Evolutionary conservation across 2,329 filamentous ascomycete genomes (phyloP).

Genomic region (Capronia epimyces): DNA sequence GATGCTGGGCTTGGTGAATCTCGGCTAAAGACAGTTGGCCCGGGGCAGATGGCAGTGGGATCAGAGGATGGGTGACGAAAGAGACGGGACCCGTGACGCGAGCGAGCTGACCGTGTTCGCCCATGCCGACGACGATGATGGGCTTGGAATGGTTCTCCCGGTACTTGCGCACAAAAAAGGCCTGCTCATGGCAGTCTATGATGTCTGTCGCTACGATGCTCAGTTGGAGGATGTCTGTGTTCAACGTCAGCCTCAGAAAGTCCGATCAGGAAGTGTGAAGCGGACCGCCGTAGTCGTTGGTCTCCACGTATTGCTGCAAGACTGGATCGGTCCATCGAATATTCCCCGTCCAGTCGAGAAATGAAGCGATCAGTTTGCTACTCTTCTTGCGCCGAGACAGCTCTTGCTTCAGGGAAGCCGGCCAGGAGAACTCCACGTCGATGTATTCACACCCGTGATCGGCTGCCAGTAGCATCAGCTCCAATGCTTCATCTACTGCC

Average conservation of each 20-base stretch:
- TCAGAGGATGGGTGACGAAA: constrained; percentile 76
- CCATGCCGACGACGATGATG: constrained; percentile 81
- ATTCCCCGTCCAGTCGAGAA: constrained; percentile 78
- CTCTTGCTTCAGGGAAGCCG: constrained; percentile 64
- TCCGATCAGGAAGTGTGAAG: not conserved
- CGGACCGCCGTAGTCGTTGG: constrained; percentile 47
- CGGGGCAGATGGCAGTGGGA: constrained; percentile 78
- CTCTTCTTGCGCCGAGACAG: constrained; percentile 67
- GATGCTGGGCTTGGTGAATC: constrained; percentile 72
- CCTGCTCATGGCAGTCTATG: constrained; percentile 83
- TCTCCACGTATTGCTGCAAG: constrained; percentile 65
- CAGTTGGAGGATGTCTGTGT: constrained; percentile 86
- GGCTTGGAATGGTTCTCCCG: constrained; percentile 64
- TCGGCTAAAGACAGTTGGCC: constrained; percentile 81
- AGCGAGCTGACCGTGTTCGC: constrained; percentile 76
- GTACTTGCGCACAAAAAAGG: constrained; percentile 78
- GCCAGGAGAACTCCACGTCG: constrained; percentile 82
- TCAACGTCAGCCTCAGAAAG: constrained; percentile 39
- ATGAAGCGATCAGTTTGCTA: constrained; percentile 84
- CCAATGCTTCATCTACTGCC: constrained; percentile 66
- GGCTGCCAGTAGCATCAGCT: constrained; percentile 75
- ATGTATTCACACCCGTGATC: constrained; percentile 89
- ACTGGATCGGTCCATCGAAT: constrained; percentile 76
- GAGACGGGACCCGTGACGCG: constrained; percentile 78
- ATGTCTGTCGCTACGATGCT: constrained; percentile 75